phyloP scores from a whole-genome alignment of 805 yeast genomes.

The Ogataea degrootiae region DNA sequence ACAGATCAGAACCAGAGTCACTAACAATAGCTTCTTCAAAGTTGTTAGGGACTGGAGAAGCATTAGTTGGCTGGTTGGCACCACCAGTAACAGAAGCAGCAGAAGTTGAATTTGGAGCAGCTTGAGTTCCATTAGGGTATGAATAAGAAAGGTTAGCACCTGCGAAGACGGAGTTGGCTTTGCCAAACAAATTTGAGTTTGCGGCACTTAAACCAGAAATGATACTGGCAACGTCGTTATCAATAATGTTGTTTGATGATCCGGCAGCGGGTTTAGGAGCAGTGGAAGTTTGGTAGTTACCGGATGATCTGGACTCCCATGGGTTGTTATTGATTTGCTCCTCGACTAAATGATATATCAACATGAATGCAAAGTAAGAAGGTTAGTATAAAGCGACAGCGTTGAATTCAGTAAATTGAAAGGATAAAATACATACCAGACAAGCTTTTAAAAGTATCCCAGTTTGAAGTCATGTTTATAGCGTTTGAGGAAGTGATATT shows the following conservation, averaged over 20 bases:
- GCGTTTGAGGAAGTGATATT: too few species aligned
- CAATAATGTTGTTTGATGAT: constrained; percentile 9
- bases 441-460: constrained; percentile 21
- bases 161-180: constrained; percentile 24
- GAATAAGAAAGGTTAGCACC: constrained; percentile 11
- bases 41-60: constrained; percentile 2
- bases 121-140: constrained; percentile 2
- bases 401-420: not conserved
- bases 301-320: constrained; percentile 25
- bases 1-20: constrained; percentile 30
- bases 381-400: not conserved
- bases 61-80: constrained; percentile 1
- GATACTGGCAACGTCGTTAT: constrained; percentile 30
- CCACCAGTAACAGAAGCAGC: constrained; percentile 2
- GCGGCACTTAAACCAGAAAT: constrained; percentile 28
- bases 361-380: not conserved
- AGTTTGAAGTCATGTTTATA: constrained; percentile 17
- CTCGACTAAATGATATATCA: constrained; percentile 14
- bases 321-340: constrained; percentile 24
- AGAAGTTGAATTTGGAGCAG: constrained; percentile 4
- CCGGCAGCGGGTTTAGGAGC: constrained; percentile 20
- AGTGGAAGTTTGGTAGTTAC: constrained; percentile 10
- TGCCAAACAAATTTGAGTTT: constrained; percentile 19
- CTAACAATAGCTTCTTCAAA: constrained; percentile 25
- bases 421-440: constrained; percentile 16